Evolutionary conservation across 176 grass and related monocot genomes (phyloP).

Genomic region (Phyllostachys edulis): DNA sequence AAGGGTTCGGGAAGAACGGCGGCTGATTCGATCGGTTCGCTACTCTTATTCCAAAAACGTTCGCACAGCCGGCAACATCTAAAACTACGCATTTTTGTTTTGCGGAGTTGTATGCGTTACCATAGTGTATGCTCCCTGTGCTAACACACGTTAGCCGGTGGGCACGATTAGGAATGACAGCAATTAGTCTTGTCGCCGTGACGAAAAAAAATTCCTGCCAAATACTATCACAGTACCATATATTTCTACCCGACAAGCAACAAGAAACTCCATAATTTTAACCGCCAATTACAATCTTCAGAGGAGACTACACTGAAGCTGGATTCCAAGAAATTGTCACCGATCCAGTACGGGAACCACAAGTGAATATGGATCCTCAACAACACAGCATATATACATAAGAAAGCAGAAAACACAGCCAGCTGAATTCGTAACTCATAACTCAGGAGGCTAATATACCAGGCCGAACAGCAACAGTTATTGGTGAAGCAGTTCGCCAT

Average conservation of each 20-base stretch:
- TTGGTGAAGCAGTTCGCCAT: neutral
- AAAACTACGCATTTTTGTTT: too few relatives aligned
- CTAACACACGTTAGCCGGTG: too few relatives aligned
- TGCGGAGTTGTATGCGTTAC: too few relatives aligned
- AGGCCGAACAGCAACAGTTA: neutral
- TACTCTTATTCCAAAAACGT: too few relatives aligned
- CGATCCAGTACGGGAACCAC: neutral
- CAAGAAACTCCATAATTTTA: neutral
- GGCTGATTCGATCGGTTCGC: too few relatives aligned
- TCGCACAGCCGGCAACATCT: too few relatives aligned
- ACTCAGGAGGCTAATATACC: neutral
- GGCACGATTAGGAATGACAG: too few relatives aligned
- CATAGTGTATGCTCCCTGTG: too few relatives aligned
- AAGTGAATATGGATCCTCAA: neutral
- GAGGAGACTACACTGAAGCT: neutral
- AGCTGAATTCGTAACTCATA: neutral
- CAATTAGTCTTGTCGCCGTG: too few relatives aligned
- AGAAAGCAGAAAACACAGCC: neutral
- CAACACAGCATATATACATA: neutral
- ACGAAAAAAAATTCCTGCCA: too few relatives aligned
- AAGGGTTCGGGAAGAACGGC: too few relatives aligned
- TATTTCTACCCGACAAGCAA: neutral
- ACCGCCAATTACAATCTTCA: neutral
- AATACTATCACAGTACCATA: too few relatives aligned
- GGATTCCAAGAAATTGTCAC: neutral